phyloP scores from a whole-genome alignment of 768 basidiomycete genomes.

The Amanita molliuscula region DNA sequence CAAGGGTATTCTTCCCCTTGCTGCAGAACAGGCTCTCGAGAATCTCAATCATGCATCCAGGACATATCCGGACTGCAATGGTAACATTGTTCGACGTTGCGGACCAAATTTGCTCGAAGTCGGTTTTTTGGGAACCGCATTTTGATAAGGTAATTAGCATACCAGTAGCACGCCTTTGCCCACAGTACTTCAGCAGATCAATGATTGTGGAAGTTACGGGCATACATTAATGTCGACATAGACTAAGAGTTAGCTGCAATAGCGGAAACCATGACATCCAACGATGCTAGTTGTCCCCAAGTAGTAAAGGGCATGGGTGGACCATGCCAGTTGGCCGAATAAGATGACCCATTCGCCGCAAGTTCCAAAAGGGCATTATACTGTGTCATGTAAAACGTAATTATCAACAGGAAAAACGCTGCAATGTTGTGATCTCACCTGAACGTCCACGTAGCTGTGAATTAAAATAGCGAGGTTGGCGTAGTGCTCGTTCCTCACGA shows the following conservation, averaged over 20 bases:
- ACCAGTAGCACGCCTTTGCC: no score
- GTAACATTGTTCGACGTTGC: no score
- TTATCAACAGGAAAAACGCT: neutral
- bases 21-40: no score
- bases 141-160: no score
- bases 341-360: constrained; percentile 30
- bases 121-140: no score
- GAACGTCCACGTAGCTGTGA: constrained; percentile 40
- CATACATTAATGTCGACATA: neutral
- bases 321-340: constrained; percentile 37
- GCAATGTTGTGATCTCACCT: constrained; percentile 20
- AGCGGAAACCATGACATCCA: constrained; percentile 31
- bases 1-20: no score
- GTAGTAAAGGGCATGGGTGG: constrained; percentile 34
- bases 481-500: constrained; percentile 25
- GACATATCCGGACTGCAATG: no score
- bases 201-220: neutral
- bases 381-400: constrained; percentile 14
- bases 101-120: no score
- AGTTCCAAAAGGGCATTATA: constrained; percentile 41
- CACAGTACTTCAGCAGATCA: neutral
- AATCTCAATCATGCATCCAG: no score
- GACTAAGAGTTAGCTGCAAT: constrained; percentile 20
- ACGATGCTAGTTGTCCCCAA: constrained; percentile 39
- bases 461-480: constrained; percentile 27